phyloP scores from a whole-genome alignment of 2,329 filamentous ascomycete species.

The Penicillium sp. region DNA sequence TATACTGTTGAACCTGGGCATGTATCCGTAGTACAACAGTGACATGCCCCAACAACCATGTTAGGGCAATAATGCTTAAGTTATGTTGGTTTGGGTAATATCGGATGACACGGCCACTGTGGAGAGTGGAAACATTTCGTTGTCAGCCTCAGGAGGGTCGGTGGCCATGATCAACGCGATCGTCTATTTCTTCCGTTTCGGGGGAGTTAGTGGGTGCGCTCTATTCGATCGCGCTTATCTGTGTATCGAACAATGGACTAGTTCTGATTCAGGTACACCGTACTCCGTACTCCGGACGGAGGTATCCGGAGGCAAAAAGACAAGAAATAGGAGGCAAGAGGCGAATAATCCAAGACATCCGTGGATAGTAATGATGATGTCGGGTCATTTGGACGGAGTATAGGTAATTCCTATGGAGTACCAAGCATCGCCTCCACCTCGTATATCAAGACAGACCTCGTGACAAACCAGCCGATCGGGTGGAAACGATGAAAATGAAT shows the following conservation, averaged over 20 bases:
- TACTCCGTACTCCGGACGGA: background rate
- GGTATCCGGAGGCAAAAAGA: background rate
- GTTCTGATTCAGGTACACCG: background rate
- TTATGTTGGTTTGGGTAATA: background rate
- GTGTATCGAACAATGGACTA: constrained; percentile 2
- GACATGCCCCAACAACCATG: background rate
- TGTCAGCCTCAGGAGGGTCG: constrained; percentile 5
- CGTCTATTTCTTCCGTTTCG: constrained; percentile 26
- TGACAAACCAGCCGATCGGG: constrained; percentile 8
- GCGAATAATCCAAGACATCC: background rate
- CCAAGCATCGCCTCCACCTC: background rate
- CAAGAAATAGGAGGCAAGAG: background rate
- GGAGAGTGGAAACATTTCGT: background rate
- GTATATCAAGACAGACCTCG: background rate
- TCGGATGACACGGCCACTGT: background rate
- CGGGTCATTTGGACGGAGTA: constrained; percentile 1
- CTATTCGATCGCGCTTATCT: constrained; percentile 7
- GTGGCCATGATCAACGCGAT: constrained; percentile 17
- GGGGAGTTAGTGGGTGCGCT: background rate
- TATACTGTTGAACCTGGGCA: background rate
- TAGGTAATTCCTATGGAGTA: background rate
- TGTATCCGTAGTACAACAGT: background rate
- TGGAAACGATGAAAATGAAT: background rate
- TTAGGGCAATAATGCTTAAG: background rate
- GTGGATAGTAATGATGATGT: background rate